Evolutionary conservation across 179 eudicot genomes (phyloP).

Genomic region (Camellia oleifera): DNA sequence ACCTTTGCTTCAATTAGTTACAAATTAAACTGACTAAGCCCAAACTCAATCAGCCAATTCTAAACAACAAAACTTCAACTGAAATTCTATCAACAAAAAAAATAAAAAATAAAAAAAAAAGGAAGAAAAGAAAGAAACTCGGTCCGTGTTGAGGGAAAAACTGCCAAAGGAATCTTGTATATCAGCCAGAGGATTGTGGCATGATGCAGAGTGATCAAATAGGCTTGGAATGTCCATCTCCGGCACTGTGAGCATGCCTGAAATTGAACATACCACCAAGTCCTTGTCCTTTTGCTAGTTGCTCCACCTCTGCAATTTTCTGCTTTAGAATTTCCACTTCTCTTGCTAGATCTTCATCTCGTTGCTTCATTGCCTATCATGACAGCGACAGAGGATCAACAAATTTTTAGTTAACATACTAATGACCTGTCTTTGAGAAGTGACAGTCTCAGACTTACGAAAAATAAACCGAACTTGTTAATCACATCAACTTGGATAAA

Average conservation of each 20-base stretch:
- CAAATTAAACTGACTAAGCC: not conserved
- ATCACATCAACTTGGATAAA: not conserved
- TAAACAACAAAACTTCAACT: too few species aligned
- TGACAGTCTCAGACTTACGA: not conserved
- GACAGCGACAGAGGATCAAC: not conserved
- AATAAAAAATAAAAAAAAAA: too few species aligned
- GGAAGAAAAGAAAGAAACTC: too few species aligned
- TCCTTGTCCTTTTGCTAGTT: constrained; percentile 37
- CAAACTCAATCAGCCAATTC: not conserved
- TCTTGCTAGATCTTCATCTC: constrained; percentile 46
- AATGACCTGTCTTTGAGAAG: too few species aligned
- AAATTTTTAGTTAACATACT: too few species aligned
- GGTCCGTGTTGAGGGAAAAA: not conserved
- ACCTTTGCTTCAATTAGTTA: not conserved
- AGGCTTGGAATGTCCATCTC: not conserved
- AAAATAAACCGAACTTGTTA: not conserved
- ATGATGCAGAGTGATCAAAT: not conserved
- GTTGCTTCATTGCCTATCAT: constrained; percentile 47
- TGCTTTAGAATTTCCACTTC: constrained; percentile 55
- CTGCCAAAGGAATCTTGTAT: not conserved
- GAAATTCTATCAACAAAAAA: too few species aligned
- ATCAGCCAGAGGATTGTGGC: not conserved
- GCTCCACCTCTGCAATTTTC: constrained; percentile 46
- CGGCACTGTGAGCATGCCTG: not conserved
- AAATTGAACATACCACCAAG: constrained; percentile 29